Evolutionary conservation across 208 protist genomes (phyloP), one percentile per base, ranked within the genome.

Genomic region (Crithidia acanthocephali): DNA sequence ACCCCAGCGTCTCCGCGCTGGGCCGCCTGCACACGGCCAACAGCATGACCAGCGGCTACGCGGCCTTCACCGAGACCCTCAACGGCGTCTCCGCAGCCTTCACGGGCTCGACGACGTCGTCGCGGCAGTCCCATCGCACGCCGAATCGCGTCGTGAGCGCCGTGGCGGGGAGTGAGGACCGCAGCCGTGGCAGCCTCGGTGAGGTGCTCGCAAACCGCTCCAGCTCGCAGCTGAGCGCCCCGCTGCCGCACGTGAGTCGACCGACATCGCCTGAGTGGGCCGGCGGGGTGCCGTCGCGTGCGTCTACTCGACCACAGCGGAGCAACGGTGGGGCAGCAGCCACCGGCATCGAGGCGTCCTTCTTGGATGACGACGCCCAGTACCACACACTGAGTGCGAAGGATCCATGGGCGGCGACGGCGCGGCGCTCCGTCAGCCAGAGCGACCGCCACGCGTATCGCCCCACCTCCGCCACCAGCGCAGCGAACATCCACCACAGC

Each of bases 171-270:
- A 44, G 61, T 23, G 61, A 66, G 9, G 61, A 66, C 11, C 47
- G 44, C 32, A 56, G 61, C 20, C 61, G 47, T 15, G 59, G 44
- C 23, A 65, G 44, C 59, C 25, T 65, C 18, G 59, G 59, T 5
- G 59, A 65, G 18, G 44, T 4, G 44, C 16, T 48, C 9, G 16
- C 20, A 15, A 40, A 28, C 5, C 37, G 23, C 4, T 22, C 18
- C 25, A 52, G 59, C 59, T 65, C 59, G 59, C 59, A 65, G 59
- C 59, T 52, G 18, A 52, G 59, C 23, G 59, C 15, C 7, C 42
- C 59, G 25, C 44, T 52, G 32, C 18, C 7, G 7, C 47, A 20
- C 37, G 23, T 16, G 23, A 62, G 37, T n/a, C 57, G 3, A 11
- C 42, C 44, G 13, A 40, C 40, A 25, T 53, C 59, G 1, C n/a